Percentiles rank a stretch among this genome's conserved stretches.
Conservation (phyloP, 345 rosid genomes). For the Brassica napus region Da-Ae NC_063448.1:38690001-38690500, state of each 20-base stretch:
- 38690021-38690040: slow-evolving; percentile 7
- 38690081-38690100: background rate
- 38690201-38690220: background rate
- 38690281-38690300: slow-evolving; percentile 19
- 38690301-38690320: slow-evolving; percentile 22
- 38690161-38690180: no score
- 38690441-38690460: slow-evolving; percentile 86
- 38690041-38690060: slow-evolving; percentile 14
- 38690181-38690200: slow-evolving; percentile 11
- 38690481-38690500: slow-evolving; percentile 83
- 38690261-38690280: slow-evolving; percentile 26
- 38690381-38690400: slow-evolving; percentile 47
- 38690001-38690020: slow-evolving; percentile 17
- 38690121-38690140: background rate
- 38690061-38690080: slow-evolving; percentile 7
- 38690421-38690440: slow-evolving; percentile 89
- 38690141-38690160: background rate
- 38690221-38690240: slow-evolving; percentile 29
- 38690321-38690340: slow-evolving; percentile 78
- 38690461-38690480: slow-evolving; percentile 92
- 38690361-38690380: slow-evolving; percentile 24
- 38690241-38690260: slow-evolving; percentile 4
- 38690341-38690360: slow-evolving; percentile 66
- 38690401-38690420: slow-evolving; percentile 61
- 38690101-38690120: background rate